Evolutionary conservation across 805 yeast genomes (phyloP).

Genomic region (Candida alai): DNA sequence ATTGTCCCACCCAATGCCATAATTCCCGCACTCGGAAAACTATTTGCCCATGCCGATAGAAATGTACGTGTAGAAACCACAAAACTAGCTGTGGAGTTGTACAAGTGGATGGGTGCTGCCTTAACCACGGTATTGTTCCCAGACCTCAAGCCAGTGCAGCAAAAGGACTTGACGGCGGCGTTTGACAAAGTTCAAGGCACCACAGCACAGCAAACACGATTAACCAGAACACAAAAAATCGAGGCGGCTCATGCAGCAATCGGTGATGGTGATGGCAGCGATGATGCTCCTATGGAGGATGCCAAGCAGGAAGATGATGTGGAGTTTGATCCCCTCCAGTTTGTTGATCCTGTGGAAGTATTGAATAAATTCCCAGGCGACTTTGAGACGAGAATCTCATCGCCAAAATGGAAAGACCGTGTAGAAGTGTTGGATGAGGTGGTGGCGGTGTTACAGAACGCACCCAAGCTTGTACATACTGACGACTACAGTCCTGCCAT

Average conservation of each 20-base stretch:
- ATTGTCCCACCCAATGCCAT: conserved; percentile 56
- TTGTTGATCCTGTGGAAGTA: conserved; percentile 68
- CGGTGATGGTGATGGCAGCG: conserved; percentile 17
- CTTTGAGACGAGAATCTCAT: conserved; percentile 49
- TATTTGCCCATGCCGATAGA: conserved; percentile 82
- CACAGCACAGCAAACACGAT: conserved; percentile 49
- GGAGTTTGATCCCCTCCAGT: conserved; percentile 61
- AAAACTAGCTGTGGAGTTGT: conserved; percentile 61
- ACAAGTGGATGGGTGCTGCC: conserved; percentile 68
- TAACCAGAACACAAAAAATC: conserved; percentile 50
- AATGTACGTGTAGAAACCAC: conserved; percentile 81
- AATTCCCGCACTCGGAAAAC: conserved; percentile 54
- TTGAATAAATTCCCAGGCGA: conserved; percentile 62
- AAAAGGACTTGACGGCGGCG: conserved; percentile 70
- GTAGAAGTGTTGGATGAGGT: conserved; percentile 77
- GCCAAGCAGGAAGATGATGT: conserved; percentile 13
- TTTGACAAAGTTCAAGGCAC: conserved; percentile 50
- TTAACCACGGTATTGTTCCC: conserved; percentile 59
- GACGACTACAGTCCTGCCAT: conserved; percentile 67
- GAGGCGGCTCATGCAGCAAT: conserved; percentile 21
- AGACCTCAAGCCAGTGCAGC: conserved; percentile 86
- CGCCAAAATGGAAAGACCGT: conserved; percentile 87
- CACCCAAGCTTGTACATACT: conserved; percentile 48
- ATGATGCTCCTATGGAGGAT: conserved; percentile 31
- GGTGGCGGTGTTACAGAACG: conserved; percentile 44